Evolutionary conservation across 2,329 filamentous ascomycete species (phyloP), one percentile per base, ranked within the genome.

Genomic region (Rhytidhysteron rufulum): DNA sequence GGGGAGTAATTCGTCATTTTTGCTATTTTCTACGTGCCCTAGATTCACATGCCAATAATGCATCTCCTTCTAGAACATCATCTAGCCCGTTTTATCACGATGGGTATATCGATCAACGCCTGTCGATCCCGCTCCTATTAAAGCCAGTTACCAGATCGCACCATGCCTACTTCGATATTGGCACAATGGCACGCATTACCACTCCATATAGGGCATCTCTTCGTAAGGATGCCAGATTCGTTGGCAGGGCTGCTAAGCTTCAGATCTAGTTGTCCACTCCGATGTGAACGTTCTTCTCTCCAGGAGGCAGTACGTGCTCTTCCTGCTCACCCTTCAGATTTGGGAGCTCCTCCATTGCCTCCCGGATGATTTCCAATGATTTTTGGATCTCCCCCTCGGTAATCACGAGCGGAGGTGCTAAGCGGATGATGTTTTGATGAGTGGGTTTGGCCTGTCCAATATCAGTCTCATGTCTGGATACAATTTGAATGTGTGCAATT

Each of bases 381-480:
- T 82, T 79, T 53, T 82, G 77, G 51, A 98, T 84, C 70, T 98
- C 82, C 44, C 84, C 79, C 60, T 97, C 89, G 19, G 84, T 89
- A 58, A 98, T 97, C 50, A 98, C 89, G 40, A 98, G 75, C 16
- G 93, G 93, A 34, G 93, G 93, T n/a, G 93, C 93, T 47, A 98
- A 85, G 42, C 93, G 86, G 64, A 98, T 98, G 66, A 98, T 97
- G 69, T 97, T 96, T 61, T 95, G 85, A 68, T 98, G 93, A 5
- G 93, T 98, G 21, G 93, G 93, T 79, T 98, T 98, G 57, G 93
- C 93, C 88, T 95, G 64, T 60, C 44, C 34, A 31, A 34, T 31
- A 48, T 65, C 46, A 68, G 51, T 48, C 47, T 44, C 37, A 21
- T 48, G 24, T 13, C 34, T 47, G 44, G 16, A 43, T 43, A 44